Percentiles rank a stretch among this genome's conserved stretches.
These are phyloP conservation scores for Clarireedia paspali DNA, from an alignment of 2,329 filamentous ascomycete genomes.

Conservation along the genomic window DNA sequence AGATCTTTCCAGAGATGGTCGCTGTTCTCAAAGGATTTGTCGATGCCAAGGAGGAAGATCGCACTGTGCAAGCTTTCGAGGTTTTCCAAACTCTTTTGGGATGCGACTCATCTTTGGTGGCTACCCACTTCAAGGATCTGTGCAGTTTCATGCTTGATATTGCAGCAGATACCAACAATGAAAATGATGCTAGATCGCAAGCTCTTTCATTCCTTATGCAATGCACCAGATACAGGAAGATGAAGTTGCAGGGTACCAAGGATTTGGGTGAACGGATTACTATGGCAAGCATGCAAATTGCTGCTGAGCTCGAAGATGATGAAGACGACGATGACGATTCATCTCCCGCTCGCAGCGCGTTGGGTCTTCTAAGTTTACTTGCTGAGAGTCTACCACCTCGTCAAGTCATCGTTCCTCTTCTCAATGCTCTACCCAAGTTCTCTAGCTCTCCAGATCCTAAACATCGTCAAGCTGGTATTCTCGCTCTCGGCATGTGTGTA, in stretches of 20 bases:
- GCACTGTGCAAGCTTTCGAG: slow-evolving; percentile 84
- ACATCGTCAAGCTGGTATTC: slow-evolving; percentile 81
- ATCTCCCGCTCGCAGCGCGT: slow-evolving; percentile 75
- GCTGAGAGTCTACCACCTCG: slow-evolving; percentile 83
- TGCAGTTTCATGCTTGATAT: slow-evolving; percentile 92
- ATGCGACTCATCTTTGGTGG: slow-evolving; percentile 78
- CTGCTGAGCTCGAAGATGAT: slow-evolving; percentile 77
- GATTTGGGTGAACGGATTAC: slow-evolving; percentile 80
- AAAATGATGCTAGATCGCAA: slow-evolving; percentile 82
- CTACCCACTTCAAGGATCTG: slow-evolving; percentile 80
- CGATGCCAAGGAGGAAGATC: slow-evolving; percentile 73
- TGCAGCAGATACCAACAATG: slow-evolving; percentile 64
- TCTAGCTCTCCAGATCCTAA: slow-evolving; percentile 67
- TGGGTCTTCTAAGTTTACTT: slow-evolving; percentile 83
- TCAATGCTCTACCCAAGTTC: slow-evolving; percentile 78
- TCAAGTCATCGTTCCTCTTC: slow-evolving; percentile 86
- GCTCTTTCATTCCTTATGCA: slow-evolving; percentile 92
- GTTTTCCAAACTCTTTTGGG: slow-evolving; percentile 93
- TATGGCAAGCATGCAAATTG: slow-evolving; percentile 78
- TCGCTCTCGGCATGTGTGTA: slow-evolving; percentile 87
- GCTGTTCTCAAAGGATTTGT: slow-evolving; percentile 80
- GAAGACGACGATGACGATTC: slow-evolving; percentile 68
- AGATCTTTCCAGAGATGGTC: slow-evolving; percentile 80
- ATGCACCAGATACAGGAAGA: slow-evolving; percentile 81
- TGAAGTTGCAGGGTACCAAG: slow-evolving; percentile 88